Evolutionary conservation across 129 eudicot genomes (phyloP), one percentile per base, ranked within the genome.

Genomic region (Lactuca sativa): DNA sequence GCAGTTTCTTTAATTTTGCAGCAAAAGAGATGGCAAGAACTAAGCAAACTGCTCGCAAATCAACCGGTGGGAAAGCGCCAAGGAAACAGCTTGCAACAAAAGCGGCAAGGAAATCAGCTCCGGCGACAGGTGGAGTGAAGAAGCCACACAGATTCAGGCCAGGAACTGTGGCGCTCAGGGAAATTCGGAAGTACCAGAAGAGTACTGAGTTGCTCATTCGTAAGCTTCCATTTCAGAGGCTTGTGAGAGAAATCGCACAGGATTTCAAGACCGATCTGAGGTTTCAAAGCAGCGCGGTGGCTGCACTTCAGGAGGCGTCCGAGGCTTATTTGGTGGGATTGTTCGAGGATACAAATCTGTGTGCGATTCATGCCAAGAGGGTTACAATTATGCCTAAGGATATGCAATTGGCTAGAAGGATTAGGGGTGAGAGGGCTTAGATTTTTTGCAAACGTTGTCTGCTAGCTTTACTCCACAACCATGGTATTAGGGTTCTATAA

Each of bases 51-150:
- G 53, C 49, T 43, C 49, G 49, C 49, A 43, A 43, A 43, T 43
- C 49, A 2, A 43, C 49, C 49, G 49, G 49, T 9, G 49, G 49
- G 3, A 43, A 43, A 43, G 49, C 49, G 0, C 49, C 49, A 43
- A 43, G 49, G 49, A 78, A 78, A 63, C 82, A 78, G 69, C 78
- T 78, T 33, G 82, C 82, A 18, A 78, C 82, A 41, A 78, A 78
- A 64, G 82, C 82, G 15, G 82, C 82, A 12, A 65, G 82, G 25
- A 79, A 79, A 10, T 79, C 83, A 7, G 83, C 83, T 12, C 83
- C 83, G 34, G 83, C 83, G 21, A 79, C 83, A 60, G 83, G 83
- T 12, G 83, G 78, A 53, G 78, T 73, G 71, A 73, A 73, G 64
- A 73, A 73, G 56, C 78, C 78, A 9, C 78, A 73, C 55, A 37